Conservation (phyloP, 129 eudicot species). For the Saussurea involucrata region DNA sequence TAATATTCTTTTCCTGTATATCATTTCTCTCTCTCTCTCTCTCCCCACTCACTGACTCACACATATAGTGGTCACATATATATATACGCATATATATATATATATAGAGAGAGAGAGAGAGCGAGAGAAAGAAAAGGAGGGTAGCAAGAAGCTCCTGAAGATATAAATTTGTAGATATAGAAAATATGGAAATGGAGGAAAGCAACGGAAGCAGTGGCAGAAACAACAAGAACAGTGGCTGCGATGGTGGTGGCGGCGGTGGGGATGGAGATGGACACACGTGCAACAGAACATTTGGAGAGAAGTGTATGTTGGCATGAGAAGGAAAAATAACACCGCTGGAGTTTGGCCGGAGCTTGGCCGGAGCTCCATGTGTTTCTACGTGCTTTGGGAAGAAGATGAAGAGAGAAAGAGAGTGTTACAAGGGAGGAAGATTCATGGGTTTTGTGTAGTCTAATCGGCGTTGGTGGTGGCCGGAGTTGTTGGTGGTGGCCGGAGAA, state of each 20-base stretch:
- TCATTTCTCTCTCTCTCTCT: neutral
- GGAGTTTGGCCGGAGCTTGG: too few species aligned
- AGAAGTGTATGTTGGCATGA: slow-evolving; percentile 70
- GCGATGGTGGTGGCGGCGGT: neutral
- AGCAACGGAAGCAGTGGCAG: slow-evolving; percentile 3
- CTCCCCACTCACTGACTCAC: slow-evolving; percentile 20
- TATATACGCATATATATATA: neutral
- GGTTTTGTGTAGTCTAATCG: too few species aligned
- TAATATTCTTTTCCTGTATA: neutral
- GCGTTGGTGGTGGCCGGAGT: too few species aligned
- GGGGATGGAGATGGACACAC: slow-evolving; percentile 14
- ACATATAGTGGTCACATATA: neutral
- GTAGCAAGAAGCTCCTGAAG: slow-evolving; percentile 10
- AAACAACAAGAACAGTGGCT: neutral
- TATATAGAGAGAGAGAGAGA: neutral
- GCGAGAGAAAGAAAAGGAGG: neutral
- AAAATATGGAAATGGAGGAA: too few species aligned
- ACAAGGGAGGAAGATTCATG: too few species aligned
- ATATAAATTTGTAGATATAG: too few species aligned
- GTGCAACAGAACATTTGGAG: slow-evolving; percentile 45
- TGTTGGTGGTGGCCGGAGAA: too few species aligned
- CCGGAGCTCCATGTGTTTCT: too few species aligned
- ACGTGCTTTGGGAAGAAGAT: too few species aligned
- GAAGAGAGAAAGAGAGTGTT: too few species aligned
- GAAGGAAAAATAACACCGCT: slow-evolving; percentile 30